phyloP scores from a whole-genome alignment of 352 stramenopile species.

The Phytophthora sp. region DNA sequence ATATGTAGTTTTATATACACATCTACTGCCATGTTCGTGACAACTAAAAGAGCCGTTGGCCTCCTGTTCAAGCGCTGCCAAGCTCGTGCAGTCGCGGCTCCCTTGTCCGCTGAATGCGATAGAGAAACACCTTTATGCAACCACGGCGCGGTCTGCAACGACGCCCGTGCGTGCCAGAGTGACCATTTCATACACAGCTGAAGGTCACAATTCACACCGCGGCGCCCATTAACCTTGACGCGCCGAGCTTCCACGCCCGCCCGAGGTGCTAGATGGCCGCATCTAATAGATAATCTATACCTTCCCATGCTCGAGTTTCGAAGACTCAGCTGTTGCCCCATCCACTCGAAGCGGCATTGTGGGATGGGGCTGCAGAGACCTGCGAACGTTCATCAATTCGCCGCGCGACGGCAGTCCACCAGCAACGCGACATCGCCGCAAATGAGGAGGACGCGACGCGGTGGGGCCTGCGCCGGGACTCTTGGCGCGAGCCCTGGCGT shows the following conservation, averaged over 20 bases:
- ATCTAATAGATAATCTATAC: no score
- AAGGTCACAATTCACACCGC: constrained; percentile 25
- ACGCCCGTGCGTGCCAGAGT: constrained; percentile 30
- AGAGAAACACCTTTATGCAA: constrained; percentile 1
- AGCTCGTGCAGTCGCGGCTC: constrained; percentile 4
- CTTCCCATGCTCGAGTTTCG: constrained; percentile 15
- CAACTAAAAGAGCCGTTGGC: no score
- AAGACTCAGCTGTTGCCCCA: constrained; percentile 24
- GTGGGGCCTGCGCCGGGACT: no score
- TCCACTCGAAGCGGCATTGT: constrained; percentile 17
- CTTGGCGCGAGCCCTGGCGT: no score
- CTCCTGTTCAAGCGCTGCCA: no score
- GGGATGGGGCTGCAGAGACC: constrained; percentile 29
- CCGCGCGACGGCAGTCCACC: no score
- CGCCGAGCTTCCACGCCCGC: constrained; percentile 2
- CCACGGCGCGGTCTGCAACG: constrained; percentile 5
- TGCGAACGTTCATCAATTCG: no score
- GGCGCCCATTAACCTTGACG: constrained; percentile 24
- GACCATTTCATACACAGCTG: constrained; percentile 27
- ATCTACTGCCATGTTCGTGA: no score
- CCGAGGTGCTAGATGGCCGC: constrained; percentile 3
- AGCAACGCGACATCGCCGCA: no score
- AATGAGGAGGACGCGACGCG: no score
- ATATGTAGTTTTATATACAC: no score
- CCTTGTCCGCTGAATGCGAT: constrained; percentile 5